Evolutionary conservation across 2,329 filamentous ascomycete genomes (phyloP).

Genomic region (Fusarium sp.): DNA sequence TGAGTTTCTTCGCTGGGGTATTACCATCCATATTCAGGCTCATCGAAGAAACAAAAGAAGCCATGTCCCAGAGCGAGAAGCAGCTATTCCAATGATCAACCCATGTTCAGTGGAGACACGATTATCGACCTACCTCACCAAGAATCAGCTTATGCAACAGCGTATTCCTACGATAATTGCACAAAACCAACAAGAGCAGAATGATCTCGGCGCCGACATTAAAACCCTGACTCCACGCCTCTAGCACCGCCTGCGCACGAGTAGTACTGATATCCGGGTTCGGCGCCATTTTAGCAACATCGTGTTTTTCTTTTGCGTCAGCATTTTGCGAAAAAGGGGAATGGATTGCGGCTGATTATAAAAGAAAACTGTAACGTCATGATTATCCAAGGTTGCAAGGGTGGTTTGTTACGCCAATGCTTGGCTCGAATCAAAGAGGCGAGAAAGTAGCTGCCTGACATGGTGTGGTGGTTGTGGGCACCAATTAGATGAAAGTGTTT

Average conservation of each 20-base stretch:
- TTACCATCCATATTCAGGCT: slow-evolving; percentile 29
- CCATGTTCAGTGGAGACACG: not conserved
- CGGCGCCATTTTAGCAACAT: slow-evolving; percentile 18
- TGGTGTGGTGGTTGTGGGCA: slow-evolving; percentile 3
- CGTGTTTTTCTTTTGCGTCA: not conserved
- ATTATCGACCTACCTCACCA: slow-evolving; percentile 8
- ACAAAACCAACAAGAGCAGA: slow-evolving; percentile 17
- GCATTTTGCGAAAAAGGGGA: not conserved
- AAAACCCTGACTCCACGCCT: slow-evolving; percentile 28
- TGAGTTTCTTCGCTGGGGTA: accelerated
- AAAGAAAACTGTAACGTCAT: slow-evolving; percentile 8
- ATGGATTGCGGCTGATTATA: not conserved
- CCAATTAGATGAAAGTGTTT: not conserved
- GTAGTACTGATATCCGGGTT: slow-evolving; percentile 21
- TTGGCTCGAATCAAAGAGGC: slow-evolving; percentile 24
- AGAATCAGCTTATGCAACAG: slow-evolving; percentile 31
- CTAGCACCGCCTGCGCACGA: slow-evolving; percentile 22
- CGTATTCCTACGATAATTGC: slow-evolving; percentile 23
- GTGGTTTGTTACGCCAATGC: slow-evolving; percentile 4
- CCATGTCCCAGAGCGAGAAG: slow-evolving; percentile 23
- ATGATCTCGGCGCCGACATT: slow-evolving; percentile 18
- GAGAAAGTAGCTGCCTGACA: slow-evolving; percentile 28
- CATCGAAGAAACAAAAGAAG: slow-evolving; percentile 24
- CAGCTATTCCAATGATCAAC: not conserved
- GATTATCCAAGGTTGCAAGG: not conserved